Base-by-base conservation (phyloP, 129 eudicot genomes). In the Apium graveolens region DNA sequence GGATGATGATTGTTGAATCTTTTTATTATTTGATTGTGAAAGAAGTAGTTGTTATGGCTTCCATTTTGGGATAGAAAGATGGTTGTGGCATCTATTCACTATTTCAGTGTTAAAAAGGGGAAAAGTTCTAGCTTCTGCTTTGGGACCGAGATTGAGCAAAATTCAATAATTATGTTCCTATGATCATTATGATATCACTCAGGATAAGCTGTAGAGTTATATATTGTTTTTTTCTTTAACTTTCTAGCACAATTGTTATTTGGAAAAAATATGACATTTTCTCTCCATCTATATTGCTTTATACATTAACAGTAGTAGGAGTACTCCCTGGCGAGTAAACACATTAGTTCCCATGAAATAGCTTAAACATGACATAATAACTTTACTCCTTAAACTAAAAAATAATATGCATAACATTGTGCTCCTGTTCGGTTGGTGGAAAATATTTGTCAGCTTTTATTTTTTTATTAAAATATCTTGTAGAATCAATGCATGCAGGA, bases 21-120 rank as follows among this genome's bases (percentile, higher is more conserved):
- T 60, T 60, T 26, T 21, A 11, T 16, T 24, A 66, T 31, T 66
- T 27, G 38, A 66, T 39, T 66, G 72, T 77, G 63, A 10, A 10
- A 27, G 26, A 66, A 39, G 66, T 27, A 60, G 20, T 39, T 21
- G 79, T 43, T 12, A 34, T 53, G 13, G 70, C 65, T 11, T 55
- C 18, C 24, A 17, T n/a, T 69, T 76, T 45, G 11, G 39, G 43
- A 34, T 37, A 17, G 5, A 55, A 31, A 20, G 26, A n/a, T 39
- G 55, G 72, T 76, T 57, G 79, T 37, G 7, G 53, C 65, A 48
- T 38, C 71, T 39, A 57, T 55, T 57, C 71, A 26, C 42, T 8
- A 29, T 73, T 24, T 13, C 11, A 7, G 35, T 71, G 8, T 73
- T 73, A 4, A 31, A 41, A 35, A 42, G n/a, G 66, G 66, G n/a